Percentiles rank a stretch among this genome's conserved stretches.
phyloP scores from a whole-genome alignment of 2,329 filamentous ascomycete genomes.

The Pseudogymnoascus sp. region DNA sequence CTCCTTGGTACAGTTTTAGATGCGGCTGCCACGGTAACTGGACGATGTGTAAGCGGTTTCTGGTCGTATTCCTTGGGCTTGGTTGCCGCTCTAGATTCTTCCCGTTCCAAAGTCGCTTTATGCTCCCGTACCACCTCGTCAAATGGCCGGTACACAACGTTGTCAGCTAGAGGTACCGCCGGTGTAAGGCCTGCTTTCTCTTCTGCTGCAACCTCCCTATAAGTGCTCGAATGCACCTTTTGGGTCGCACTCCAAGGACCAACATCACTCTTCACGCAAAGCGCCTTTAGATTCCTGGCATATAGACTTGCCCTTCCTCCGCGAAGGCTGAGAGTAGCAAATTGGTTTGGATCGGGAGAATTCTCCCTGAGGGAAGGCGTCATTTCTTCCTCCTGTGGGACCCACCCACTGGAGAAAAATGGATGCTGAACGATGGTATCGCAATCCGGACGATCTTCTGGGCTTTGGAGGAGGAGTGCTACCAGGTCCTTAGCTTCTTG shows the following conservation, averaged over 20 bases:
- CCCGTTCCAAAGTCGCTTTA: constrained; percentile 17
- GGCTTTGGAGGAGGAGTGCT: constrained; percentile 66
- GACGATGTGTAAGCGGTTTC: background rate
- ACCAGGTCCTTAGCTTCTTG: constrained; percentile 73
- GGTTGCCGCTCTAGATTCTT: background rate
- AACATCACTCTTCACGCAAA: constrained; percentile 53
- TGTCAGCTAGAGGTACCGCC: constrained; percentile 53
- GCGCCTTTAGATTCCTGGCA: constrained; percentile 46
- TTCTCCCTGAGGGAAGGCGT: constrained; percentile 50
- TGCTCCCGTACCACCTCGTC: constrained; percentile 55
- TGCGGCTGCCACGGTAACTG: background rate
- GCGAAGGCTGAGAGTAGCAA: constrained; percentile 40
- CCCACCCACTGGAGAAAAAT: constrained; percentile 72
- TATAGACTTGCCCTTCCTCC: constrained; percentile 34
- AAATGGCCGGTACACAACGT: constrained; percentile 59
- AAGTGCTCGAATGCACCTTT: constrained; percentile 43
- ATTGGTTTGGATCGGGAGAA: constrained; percentile 51
- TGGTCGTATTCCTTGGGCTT: background rate
- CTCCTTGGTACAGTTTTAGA: constrained; percentile 50
- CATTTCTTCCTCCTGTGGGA: constrained; percentile 58
- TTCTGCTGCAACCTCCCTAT: constrained; percentile 62
- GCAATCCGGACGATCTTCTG: constrained; percentile 66
- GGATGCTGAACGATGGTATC: constrained; percentile 73
- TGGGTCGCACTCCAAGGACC: constrained; percentile 47
- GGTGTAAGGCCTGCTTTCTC: constrained; percentile 61